These are phyloP conservation scores for Tetradesmus obliquus DNA, from an alignment of 139 green algal genomes.

Conservation along the genomic window DNA sequence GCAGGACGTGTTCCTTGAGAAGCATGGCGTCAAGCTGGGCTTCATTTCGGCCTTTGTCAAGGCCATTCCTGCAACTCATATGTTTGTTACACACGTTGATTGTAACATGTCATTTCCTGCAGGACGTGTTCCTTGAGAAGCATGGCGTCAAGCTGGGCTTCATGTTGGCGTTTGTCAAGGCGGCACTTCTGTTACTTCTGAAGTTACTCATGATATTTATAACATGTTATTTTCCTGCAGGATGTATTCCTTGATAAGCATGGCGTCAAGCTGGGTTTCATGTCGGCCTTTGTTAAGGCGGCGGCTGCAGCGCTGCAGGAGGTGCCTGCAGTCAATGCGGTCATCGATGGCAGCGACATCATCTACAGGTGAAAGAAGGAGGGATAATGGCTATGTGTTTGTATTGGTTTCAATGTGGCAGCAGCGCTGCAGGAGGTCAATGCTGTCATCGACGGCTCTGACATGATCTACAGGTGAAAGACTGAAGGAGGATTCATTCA, in stretches of 20 bases:
- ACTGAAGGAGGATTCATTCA: too few species aligned
- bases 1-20: constrained; percentile 93
- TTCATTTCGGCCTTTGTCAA: constrained; percentile 88
- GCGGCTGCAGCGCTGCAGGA: constrained; percentile 83
- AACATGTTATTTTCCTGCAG: constrained; percentile 56
- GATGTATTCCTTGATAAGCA: constrained; percentile 96
- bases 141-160: constrained; percentile 97
- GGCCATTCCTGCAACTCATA: constrained; percentile 55
- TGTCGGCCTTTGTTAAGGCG: constrained; percentile 98
- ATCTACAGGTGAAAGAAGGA: constrained; percentile 72
- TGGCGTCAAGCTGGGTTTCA: constrained; percentile 99
- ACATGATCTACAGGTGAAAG: constrained; percentile 89
- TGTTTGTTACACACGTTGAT: background rate
- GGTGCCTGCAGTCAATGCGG: constrained; percentile 93
- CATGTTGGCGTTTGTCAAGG: constrained; percentile 92
- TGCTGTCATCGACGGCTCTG: constrained; percentile 95
- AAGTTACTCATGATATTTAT: background rate
- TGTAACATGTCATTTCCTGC: constrained; percentile 25
- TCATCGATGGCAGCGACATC: constrained; percentile 95
- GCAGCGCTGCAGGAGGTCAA: constrained; percentile 80
- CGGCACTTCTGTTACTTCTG: constrained; percentile 29
- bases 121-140: constrained; percentile 96
- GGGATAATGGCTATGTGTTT: constrained; percentile 61
- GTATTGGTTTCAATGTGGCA: background rate
- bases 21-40: constrained; percentile 98